Conservation (phyloP, 441 rosid species). For the Adansonia grandidieri region DNA sequence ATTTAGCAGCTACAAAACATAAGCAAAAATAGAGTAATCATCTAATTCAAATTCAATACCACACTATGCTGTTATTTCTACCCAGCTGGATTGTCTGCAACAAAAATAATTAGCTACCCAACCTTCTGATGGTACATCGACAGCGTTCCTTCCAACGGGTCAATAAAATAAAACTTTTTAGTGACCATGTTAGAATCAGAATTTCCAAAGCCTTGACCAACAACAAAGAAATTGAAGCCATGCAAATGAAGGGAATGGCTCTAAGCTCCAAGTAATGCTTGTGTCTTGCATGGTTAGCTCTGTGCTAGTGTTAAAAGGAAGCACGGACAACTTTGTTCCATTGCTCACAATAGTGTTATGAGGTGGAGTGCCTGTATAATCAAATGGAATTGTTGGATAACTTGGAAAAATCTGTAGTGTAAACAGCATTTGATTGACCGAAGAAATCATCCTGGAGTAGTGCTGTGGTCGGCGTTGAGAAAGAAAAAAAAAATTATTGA, state of each 20-base stretch:
- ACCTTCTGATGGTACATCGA: conserved; percentile 71
- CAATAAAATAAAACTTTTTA: conserved; percentile 62
- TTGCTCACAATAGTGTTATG: conserved; percentile 33
- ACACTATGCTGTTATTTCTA: neutral
- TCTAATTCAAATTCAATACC: too few species aligned
- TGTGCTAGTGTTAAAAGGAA: too few species aligned
- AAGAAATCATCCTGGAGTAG: conserved; percentile 46
- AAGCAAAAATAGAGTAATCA: too few species aligned
- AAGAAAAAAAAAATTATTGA: conserved; percentile 38
- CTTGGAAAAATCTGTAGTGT: conserved; percentile 28
- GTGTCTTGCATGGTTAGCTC: conserved; percentile 56
- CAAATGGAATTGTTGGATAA: conserved; percentile 21
- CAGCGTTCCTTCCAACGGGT: conserved; percentile 71
- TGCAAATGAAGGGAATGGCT: conserved; percentile 63
- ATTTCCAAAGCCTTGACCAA: conserved; percentile 77
- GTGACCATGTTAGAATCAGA: conserved; percentile 61
- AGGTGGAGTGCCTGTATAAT: conserved; percentile 30
- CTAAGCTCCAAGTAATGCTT: conserved; percentile 55
- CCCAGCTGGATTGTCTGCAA: conserved; percentile 64
- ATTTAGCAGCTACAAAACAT: too few species aligned
- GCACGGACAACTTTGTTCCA: conserved; percentile 23
- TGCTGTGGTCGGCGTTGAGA: conserved; percentile 50
- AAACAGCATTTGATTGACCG: conserved; percentile 33
- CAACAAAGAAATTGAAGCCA: conserved; percentile 75
- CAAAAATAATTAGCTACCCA: conserved; percentile 67